These are phyloP conservation scores for Cenchrus americanus DNA, from an alignment of 176 grass and related monocot species.

Conservation along the genomic window DNA sequence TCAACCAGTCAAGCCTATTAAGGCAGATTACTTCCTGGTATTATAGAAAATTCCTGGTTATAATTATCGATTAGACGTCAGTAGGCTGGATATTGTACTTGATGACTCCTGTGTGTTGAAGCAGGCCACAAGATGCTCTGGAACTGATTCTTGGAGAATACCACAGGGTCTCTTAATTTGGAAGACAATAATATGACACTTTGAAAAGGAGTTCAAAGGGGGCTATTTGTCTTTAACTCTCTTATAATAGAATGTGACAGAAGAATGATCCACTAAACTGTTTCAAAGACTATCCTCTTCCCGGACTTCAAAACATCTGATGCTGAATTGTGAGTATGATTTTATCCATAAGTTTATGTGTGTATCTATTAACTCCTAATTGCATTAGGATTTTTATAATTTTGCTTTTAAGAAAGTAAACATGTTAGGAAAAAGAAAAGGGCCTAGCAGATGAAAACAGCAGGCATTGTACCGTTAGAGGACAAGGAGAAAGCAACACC, in stretches of 20 bases:
- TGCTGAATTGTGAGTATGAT: not conserved
- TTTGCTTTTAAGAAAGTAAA: not conserved
- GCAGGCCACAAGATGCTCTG: not conserved
- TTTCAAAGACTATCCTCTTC: not conserved
- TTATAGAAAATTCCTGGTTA: not conserved
- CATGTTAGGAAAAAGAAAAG: not conserved
- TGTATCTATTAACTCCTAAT: not conserved
- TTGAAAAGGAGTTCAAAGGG: too few species aligned
- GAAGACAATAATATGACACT: not conserved
- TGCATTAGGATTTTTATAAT: not conserved
- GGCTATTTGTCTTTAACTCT: not conserved
- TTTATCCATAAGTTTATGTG: not conserved
- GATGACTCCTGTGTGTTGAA: not conserved
- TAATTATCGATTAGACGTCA: not conserved
- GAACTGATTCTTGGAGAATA: not conserved
- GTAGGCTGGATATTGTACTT: not conserved
- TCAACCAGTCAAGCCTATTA: not conserved
- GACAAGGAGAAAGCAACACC: conserved; percentile 22
- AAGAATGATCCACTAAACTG: not conserved
- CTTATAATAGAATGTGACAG: conserved; percentile 8
- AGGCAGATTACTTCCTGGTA: not conserved
- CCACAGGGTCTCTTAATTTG: not conserved
- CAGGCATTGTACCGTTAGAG: not conserved
- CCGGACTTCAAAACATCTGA: not conserved
- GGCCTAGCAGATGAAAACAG: not conserved